A percentile compares a stretch with the other conserved stretches of the same genome.
Conservation (phyloP, 371 early-diverging fungal genomes). For the Syncephalis fuscata region DNA sequence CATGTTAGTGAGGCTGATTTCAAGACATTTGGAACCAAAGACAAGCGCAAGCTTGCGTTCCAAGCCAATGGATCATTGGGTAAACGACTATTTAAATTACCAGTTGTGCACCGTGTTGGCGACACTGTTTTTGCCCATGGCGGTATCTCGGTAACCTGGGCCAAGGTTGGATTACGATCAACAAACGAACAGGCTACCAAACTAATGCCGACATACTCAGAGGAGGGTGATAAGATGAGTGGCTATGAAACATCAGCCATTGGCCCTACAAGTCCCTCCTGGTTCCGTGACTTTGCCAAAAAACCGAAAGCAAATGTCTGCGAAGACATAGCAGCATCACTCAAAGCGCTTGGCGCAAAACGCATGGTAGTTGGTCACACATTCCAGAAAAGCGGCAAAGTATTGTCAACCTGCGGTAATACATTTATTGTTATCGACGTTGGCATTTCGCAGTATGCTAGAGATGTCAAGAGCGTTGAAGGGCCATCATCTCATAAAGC, state of each 20-base stretch:
- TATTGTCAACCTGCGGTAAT: slow-evolving; percentile 42
- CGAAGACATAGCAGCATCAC: slow-evolving; percentile 22
- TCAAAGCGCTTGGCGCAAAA: slow-evolving; percentile 28
- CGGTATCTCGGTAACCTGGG: slow-evolving; percentile 34
- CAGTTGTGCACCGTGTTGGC: slow-evolving; percentile 37
- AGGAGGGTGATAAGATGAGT: too few species aligned
- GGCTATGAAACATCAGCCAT: slow-evolving; percentile 7
- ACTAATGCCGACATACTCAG: too few species aligned
- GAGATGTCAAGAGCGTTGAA: too few species aligned
- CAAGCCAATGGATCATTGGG: slow-evolving; percentile 48
- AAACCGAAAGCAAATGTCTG: slow-evolving; percentile 30
- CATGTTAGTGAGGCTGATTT: slow-evolving; percentile 47
- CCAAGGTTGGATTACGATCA: slow-evolving; percentile 16
- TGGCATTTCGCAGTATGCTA: slow-evolving; percentile 32
- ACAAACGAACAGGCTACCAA: too few species aligned
- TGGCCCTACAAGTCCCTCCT: slow-evolving; percentile 25
- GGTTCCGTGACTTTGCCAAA: slow-evolving; percentile 50
- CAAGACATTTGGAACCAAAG: slow-evolving; percentile 34
- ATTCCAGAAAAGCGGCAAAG: slow-evolving; percentile 36
- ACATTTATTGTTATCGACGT: slow-evolving; percentile 53
- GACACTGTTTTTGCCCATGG: slow-evolving; percentile 59
- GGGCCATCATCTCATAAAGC: too few species aligned
- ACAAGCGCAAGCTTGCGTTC: slow-evolving; percentile 30
- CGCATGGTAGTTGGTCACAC: slow-evolving; percentile 70
- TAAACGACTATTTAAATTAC: slow-evolving; percentile 23